Evolutionary conservation across 106 monocot species (phyloP).

Genomic region (Triglochin maritima): DNA sequence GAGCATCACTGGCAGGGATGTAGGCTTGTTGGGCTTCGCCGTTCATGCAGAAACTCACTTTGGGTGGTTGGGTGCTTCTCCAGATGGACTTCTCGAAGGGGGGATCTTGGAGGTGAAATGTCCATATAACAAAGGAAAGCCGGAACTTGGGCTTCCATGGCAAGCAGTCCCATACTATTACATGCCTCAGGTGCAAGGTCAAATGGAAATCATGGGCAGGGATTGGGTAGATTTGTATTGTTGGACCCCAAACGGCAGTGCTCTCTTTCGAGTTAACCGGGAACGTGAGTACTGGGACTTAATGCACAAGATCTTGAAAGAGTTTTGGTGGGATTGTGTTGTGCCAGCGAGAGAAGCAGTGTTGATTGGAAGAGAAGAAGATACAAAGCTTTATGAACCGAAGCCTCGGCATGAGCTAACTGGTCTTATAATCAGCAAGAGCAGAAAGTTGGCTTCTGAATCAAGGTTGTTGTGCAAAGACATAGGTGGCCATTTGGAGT

Average conservation of each 20-base stretch:
- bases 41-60: slow-evolving; percentile 45
- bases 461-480: slow-evolving; percentile 64
- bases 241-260: slow-evolving; percentile 90
- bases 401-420: slow-evolving; percentile 51
- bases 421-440: slow-evolving; percentile 36
- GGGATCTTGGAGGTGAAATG: slow-evolving; percentile 98
- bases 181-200: slow-evolving; percentile 96
- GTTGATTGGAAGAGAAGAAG: slow-evolving; percentile 32
- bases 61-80: slow-evolving; percentile 86
- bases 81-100: slow-evolving; percentile 67
- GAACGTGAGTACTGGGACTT: slow-evolving; percentile 70
- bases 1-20: slow-evolving; percentile 66
- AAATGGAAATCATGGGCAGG: slow-evolving; percentile 94
- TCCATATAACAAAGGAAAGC: slow-evolving; percentile 88
- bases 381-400: slow-evolving; percentile 39
- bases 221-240: slow-evolving; percentile 97
- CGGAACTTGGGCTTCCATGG: slow-evolving; percentile 86
- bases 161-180: slow-evolving; percentile 74
- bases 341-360: slow-evolving; percentile 69
- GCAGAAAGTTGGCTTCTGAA: slow-evolving; percentile 58
- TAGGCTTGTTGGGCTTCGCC: slow-evolving; percentile 61
- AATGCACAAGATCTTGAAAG: slow-evolving; percentile 44
- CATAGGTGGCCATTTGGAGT: slow-evolving; percentile 70
- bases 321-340: slow-evolving; percentile 89
- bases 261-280: slow-evolving; percentile 50